Base-by-base conservation (phyloP, 768 basidiomycete genomes). In the Leucosporidium yakuticum region DNA sequence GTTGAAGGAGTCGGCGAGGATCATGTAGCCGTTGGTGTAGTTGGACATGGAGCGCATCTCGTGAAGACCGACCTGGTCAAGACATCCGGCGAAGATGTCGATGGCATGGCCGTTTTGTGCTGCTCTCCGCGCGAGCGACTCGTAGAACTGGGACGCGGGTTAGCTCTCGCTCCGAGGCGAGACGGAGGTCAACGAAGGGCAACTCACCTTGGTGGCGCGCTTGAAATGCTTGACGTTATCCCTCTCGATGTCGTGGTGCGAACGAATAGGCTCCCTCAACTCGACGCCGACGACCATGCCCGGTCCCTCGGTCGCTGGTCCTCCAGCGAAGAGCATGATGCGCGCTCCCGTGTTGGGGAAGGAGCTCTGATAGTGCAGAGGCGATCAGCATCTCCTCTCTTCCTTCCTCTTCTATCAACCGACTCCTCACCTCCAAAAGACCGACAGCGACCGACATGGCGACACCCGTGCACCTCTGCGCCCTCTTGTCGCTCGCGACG, bases 211-310 rank as follows among this genome's bases (percentile, higher is more conserved):
- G 70, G 87, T 85, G 20, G 96, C 92, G 55, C 92, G 88, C 81
- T 97, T 98, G 82, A 88, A 98, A 77, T 99, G 93, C 80, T 97
- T 98, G 54, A 88, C 94, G 69, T 86, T 89, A 78, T 99, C 96
- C 25, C 92, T 84, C 76, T 99, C 96, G 75, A 98, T 98, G 76
- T 99, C 96, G 80, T 98, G 95, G 78, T 99, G 96, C 12, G 93
- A 96, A 62, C 96, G 88, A 70, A 99, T 98, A 3, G 94, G 92
- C 76, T 99, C 96, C 80, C 91, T 90, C 64, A 98, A 82, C 80
- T 98, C 95, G 72, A 90, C 90, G 79, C 85, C 88, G 64, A 98
- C 96, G 39, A 97, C 94, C 86, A 93, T 87, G 23, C 96, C 96
- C 0, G 96, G 96, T 4, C 96, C 96, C 76, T 97, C 93, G 2